Percentiles rank a stretch among this genome's conserved stretches.
Evolutionary conservation across 1,284 basidiomycete species (phyloP).

Genomic region (Anthracocystis setariae): DNA sequence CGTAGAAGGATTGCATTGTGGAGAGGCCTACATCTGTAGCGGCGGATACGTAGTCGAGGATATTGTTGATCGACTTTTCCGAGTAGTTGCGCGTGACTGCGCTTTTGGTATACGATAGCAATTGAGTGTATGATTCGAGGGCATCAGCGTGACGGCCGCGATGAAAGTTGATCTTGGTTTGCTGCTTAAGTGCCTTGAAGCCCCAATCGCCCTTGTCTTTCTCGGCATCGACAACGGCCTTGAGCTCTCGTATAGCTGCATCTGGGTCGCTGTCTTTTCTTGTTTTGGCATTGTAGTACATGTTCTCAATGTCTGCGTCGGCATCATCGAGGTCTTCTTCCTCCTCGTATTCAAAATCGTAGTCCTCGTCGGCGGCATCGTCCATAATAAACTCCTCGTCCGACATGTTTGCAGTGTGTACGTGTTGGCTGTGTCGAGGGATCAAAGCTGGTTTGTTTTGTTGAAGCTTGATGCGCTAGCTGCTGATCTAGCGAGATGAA

Average conservation of each 20-base stretch:
- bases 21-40: conserved; percentile 79
- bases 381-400: conserved; percentile 66
- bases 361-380: conserved; percentile 74
- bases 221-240: conserved; percentile 86
- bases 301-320: conserved; percentile 94
- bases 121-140: conserved; percentile 82
- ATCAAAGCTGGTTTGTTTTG: background rate
- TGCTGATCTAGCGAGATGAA: background rate
- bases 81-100: conserved; percentile 65
- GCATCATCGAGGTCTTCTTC: conserved; percentile 76
- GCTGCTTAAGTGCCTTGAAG: conserved; percentile 98
- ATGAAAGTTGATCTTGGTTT: conserved; percentile 92
- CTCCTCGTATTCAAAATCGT: conserved; percentile 86
- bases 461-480: no score
- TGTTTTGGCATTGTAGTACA: conserved; percentile 97
- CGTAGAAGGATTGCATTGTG: conserved; percentile 92
- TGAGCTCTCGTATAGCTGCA: conserved; percentile 86
- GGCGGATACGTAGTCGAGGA: conserved; percentile 93
- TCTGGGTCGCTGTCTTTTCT: conserved; percentile 92
- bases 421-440: background rate
- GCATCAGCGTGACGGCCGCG: conserved; percentile 82
- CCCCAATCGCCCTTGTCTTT: conserved; percentile 90
- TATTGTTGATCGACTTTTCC: conserved; percentile 98
- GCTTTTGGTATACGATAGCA: conserved; percentile 81
- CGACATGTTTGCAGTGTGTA: conserved; percentile 27